Evolutionary conservation across 2,329 filamentous ascomycete genomes (phyloP), one percentile per base, ranked within the genome.

Genomic region (Monosporascus cannonballus): DNA sequence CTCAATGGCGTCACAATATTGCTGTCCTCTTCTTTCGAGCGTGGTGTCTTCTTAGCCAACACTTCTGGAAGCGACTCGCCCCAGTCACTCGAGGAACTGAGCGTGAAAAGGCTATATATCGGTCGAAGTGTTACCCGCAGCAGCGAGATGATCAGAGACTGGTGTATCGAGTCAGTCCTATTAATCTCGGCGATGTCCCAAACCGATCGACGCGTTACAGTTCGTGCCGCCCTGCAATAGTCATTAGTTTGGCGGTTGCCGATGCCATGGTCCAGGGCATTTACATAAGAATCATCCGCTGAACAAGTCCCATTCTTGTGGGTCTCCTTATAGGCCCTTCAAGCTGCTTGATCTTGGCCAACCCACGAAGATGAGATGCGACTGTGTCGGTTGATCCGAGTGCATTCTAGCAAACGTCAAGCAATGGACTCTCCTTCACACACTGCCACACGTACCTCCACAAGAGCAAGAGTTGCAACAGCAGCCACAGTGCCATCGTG

Each of bases 71-170:
- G 57, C 22, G 62, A 60, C 52, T 65, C 59, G 2, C 56, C 53
- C 6, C 59, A 56, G 49, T 61, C 60, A 27, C 59, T 57, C 38
- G 54, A 59, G 34, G 57, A 57, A 36, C 64, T 62, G 4, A 67
- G 53, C 34, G 61, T 60, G 52, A 56, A 54, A 51, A 67, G 55
- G 55, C 63, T 64, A 41, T 67, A 65, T 30, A 66, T 66, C 39
- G 74, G 73, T 64, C 72, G 73, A 39, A 75, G 67, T 18, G 73
- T 73, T 15, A 73, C 71, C 53, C 73, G 71, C 4, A 75, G 62
- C n/a, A 76, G 60, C 37, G 72, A 73, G 58, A 75, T 72, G 49
- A 75, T 70, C 47, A 73, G 71, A 27, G 73, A 73, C 63, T 75
- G 73, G 53, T 73, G 74, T 41, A 73, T 68, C 27, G 70, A 66